A percentile compares a stretch with the other conserved stretches of the same genome.
Evolutionary conservation across 2,329 filamentous ascomycete species (phyloP).

Genomic region (Aspergillus proliferans): DNA sequence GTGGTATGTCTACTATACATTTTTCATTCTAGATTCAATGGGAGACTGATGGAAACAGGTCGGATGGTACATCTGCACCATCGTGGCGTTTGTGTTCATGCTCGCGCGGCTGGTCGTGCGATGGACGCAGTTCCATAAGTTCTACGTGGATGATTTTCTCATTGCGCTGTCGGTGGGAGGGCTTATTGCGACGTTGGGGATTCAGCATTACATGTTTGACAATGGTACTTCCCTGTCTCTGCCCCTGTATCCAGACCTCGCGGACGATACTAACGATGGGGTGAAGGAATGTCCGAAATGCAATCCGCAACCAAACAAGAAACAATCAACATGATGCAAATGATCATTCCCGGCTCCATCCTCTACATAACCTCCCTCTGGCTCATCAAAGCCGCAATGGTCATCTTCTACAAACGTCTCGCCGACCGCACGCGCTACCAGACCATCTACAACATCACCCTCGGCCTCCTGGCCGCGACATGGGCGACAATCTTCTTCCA

Average conservation of each 20-base stretch:
- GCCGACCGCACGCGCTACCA: constrained; percentile 16
- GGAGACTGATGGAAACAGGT: constrained; percentile 4
- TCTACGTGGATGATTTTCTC: constrained; percentile 14
- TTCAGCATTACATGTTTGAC: constrained; percentile 18
- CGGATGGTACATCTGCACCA: constrained; percentile 15
- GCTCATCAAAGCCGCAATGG: constrained; percentile 17
- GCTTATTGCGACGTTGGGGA: constrained; percentile 12
- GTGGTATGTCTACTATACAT: constrained; percentile 8
- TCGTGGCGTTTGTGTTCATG: constrained; percentile 11
- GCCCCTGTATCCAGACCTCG: no score
- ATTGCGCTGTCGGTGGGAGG: constrained; percentile 8
- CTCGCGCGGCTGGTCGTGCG: constrained; percentile 10
- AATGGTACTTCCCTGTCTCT: constrained; percentile 5
- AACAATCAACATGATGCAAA: constrained; percentile 14
- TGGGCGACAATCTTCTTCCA: constrained; percentile 16
- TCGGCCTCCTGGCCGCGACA: constrained; percentile 10
- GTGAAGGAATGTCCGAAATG: constrained; percentile 13
- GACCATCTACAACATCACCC: constrained; percentile 13
- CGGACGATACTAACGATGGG: not conserved
- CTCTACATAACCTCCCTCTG: constrained; percentile 17
- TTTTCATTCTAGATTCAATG: not conserved
- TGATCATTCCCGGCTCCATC: constrained; percentile 18
- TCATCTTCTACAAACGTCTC: constrained; percentile 17
- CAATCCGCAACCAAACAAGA: constrained; percentile 5
- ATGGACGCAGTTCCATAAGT: constrained; percentile 9